Evolutionary conservation across 805 yeast species (phyloP).

Genomic region (Nakazawaea ishiwadae): DNA sequence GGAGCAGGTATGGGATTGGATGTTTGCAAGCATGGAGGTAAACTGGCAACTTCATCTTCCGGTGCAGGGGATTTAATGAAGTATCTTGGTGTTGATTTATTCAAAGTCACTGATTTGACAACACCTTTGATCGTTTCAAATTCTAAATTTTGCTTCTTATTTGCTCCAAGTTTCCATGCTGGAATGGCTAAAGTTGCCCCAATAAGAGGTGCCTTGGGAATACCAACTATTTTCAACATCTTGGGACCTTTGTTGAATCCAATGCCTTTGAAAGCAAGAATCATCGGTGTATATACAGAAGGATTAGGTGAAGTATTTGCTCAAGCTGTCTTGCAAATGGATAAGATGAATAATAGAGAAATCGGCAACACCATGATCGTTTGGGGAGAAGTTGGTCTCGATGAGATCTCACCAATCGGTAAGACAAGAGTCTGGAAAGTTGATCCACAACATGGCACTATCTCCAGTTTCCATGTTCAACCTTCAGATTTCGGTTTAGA

Average conservation of each 20-base stretch:
- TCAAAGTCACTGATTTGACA: conserved; percentile 57
- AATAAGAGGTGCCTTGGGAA: conserved; percentile 72
- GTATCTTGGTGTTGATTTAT: conserved; percentile 77
- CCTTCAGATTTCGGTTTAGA: conserved; percentile 83
- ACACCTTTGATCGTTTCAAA: conserved; percentile 54
- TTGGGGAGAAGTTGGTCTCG: conserved; percentile 88
- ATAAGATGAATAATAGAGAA: conserved; percentile 34
- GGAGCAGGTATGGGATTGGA: conserved; percentile 83
- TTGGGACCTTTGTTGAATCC: conserved; percentile 95
- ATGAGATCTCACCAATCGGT: conserved; percentile 91
- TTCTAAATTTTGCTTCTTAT: conserved; percentile 60
- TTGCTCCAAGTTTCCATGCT: conserved; percentile 93
- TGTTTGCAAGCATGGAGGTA: conserved; percentile 95
- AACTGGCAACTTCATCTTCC: conserved; percentile 87
- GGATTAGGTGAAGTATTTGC: conserved; percentile 81
- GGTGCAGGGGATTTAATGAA: conserved; percentile 91
- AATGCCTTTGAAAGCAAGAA: conserved; percentile 70
- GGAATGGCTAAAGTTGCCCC: conserved; percentile 83
- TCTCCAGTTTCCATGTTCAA: conserved; percentile 39
- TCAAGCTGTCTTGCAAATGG: conserved; percentile 65
- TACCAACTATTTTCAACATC: conserved; percentile 92
- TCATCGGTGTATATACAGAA: conserved; percentile 86
- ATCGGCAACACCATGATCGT: conserved; percentile 70
- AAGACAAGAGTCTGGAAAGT: conserved; percentile 76
- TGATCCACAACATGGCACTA: conserved; percentile 34